Percentiles rank a stretch among this genome's conserved stretches.
phyloP scores from a whole-genome alignment of 2,329 filamentous ascomycete species.

The Bimuria novae-zelandiae region DNA sequence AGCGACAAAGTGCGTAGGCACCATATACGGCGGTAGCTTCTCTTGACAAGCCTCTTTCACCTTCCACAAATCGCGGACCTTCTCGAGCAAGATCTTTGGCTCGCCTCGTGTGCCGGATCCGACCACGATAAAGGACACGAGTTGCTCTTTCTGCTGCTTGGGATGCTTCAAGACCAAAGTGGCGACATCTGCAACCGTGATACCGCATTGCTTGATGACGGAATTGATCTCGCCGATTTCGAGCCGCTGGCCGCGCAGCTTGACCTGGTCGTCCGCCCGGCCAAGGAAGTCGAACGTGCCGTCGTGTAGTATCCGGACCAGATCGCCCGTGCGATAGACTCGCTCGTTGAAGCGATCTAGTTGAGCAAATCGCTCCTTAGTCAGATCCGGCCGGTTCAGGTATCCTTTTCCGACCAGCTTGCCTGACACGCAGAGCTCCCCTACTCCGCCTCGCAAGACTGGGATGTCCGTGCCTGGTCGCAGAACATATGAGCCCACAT shows the following conservation, averaged over 20 bases:
- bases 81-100: slow-evolving; percentile 24
- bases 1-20: slow-evolving; percentile 80
- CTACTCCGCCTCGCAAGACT: slow-evolving; percentile 77
- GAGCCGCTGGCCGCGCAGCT: slow-evolving; percentile 83
- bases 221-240: slow-evolving; percentile 93
- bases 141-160: slow-evolving; percentile 76
- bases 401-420: slow-evolving; percentile 90
- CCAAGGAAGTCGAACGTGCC: slow-evolving; percentile 86
- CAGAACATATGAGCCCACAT: slow-evolving; percentile 83
- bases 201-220: slow-evolving; percentile 67
- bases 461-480: slow-evolving; percentile 69
- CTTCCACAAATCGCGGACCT: slow-evolving; percentile 22
- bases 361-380: slow-evolving; percentile 73
- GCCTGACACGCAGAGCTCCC: slow-evolving; percentile 87
- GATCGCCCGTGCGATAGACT: slow-evolving; percentile 86
- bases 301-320: slow-evolving; percentile 80
- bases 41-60: slow-evolving; percentile 64
- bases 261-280: slow-evolving; percentile 88
- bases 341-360: slow-evolving; percentile 53
- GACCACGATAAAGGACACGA: slow-evolving; percentile 72
- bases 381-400: slow-evolving; percentile 78
- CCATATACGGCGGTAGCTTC: slow-evolving; percentile 82
- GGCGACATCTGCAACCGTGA: slow-evolving; percentile 68
- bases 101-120: slow-evolving; percentile 19
- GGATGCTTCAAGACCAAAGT: slow-evolving; percentile 76